A percentile compares a stretch with the other conserved stretches of the same genome.
These are phyloP conservation scores for Russula dissimulans DNA, from an alignment of 768 basidiomycete genomes.

Conservation along the genomic window DNA sequence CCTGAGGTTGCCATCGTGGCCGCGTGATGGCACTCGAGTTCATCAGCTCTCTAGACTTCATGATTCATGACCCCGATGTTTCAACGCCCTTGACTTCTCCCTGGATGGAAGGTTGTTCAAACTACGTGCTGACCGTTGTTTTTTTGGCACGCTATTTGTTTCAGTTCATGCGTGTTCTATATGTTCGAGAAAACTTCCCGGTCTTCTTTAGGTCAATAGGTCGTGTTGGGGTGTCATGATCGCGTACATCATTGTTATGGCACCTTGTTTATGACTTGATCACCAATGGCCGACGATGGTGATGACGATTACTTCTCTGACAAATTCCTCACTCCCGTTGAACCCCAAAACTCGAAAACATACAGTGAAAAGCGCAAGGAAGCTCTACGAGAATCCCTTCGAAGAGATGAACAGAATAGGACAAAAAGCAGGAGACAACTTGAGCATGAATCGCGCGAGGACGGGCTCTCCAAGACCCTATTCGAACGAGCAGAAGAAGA, in stretches of 20 bases:
- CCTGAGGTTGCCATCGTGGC: slow-evolving; percentile 18
- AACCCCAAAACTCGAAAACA: slow-evolving; percentile 41
- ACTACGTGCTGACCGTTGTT: slow-evolving; percentile 16
- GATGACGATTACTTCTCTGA: slow-evolving; percentile 88
- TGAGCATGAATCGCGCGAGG: slow-evolving; percentile 67
- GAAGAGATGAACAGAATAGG: slow-evolving; percentile 61
- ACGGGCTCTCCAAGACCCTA: slow-evolving; percentile 70
- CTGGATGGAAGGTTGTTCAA: slow-evolving; percentile 16
- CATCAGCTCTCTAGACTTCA: neutral
- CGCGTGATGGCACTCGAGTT: slow-evolving; percentile 9
- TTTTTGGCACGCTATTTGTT: slow-evolving; percentile 18
- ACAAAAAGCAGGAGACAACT: slow-evolving; percentile 56
- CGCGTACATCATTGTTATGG: slow-evolving; percentile 10
- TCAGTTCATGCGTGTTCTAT: slow-evolving; percentile 14
- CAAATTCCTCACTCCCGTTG: slow-evolving; percentile 56
- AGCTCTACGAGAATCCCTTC: slow-evolving; percentile 43
- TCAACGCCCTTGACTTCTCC: slow-evolving; percentile 14
- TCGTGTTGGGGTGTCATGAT: slow-evolving; percentile 9
- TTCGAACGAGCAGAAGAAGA: slow-evolving; percentile 70
- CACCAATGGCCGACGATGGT: slow-evolving; percentile 48
- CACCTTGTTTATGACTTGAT: slow-evolving; percentile 11
- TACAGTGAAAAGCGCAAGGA: slow-evolving; percentile 67
- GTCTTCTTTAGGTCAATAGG: slow-evolving; percentile 7
- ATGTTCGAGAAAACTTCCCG: slow-evolving; percentile 11
- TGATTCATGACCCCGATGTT: slow-evolving; percentile 16